Evolutionary conservation across 306 rosid species (phyloP).

Genomic region (Vigna angularis): DNA sequence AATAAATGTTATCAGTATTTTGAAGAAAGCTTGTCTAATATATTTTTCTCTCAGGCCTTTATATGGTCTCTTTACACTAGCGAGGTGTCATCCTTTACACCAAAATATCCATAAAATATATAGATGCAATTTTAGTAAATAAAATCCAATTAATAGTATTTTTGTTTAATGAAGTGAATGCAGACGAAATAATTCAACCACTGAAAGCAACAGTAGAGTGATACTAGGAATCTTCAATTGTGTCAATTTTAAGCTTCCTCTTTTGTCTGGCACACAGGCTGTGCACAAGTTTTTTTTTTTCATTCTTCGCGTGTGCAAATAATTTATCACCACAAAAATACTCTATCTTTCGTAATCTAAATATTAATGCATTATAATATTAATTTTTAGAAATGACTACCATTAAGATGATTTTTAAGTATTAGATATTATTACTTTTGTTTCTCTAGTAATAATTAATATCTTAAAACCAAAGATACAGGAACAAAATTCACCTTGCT

Average conservation of each 20-base stretch:
- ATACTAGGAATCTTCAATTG: slow-evolving; percentile 50
- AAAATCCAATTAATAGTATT: background rate
- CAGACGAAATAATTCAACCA: slow-evolving; percentile 12
- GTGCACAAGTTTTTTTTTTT: background rate
- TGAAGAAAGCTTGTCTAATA: too few species aligned
- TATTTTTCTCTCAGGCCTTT: too few species aligned
- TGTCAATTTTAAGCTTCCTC: slow-evolving; percentile 48
- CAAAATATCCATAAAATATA: background rate
- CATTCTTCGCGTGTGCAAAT: background rate
- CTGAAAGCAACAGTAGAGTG: slow-evolving; percentile 16
- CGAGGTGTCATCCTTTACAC: background rate
- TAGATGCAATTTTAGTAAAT: background rate
- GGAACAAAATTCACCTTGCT: background rate
- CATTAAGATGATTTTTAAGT: background rate
- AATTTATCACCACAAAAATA: background rate
- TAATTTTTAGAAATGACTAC: background rate
- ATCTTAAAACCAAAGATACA: too few species aligned
- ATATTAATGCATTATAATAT: background rate
- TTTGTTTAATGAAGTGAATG: background rate
- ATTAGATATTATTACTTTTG: too few species aligned
- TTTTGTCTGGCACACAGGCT: slow-evolving; percentile 41
- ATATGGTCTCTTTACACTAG: background rate
- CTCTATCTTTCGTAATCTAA: background rate
- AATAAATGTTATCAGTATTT: too few species aligned
- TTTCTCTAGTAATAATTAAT: too few species aligned